Conservation (phyloP, 1,139 yeast genomes). For the Hemisphaericaspora lyxosophila region DNA sequence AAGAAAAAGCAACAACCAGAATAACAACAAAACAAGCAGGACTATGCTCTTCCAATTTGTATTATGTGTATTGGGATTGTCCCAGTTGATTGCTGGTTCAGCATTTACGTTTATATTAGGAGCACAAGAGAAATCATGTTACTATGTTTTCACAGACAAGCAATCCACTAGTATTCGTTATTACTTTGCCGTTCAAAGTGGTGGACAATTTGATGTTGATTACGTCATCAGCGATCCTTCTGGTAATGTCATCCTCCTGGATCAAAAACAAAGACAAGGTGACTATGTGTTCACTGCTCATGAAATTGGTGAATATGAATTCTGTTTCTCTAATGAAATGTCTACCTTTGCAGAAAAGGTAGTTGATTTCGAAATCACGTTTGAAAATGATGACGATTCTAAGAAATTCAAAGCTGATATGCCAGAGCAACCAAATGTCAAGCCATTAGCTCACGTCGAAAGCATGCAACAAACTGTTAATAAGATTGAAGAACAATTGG, state of each 20-base stretch:
- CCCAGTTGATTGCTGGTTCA: constrained; percentile 42
- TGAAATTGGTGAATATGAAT: constrained; percentile 79
- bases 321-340: constrained; percentile 87
- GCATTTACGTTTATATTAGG: constrained; percentile 76
- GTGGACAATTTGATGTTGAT: constrained; percentile 85
- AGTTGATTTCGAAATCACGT: constrained; percentile 80
- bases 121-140: constrained; percentile 80
- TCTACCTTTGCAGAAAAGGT: constrained; percentile 85
- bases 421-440: constrained; percentile 61
- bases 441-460: constrained; percentile 60
- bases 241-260: constrained; percentile 55
- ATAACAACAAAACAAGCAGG: too few species aligned
- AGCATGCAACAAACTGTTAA: constrained; percentile 59
- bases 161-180: constrained; percentile 68
- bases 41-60: constrained; percentile 18
- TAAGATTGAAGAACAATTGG: constrained; percentile 66
- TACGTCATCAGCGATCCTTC: constrained; percentile 72
- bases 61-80: constrained; percentile 22
- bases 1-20: too few species aligned
- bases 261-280: constrained; percentile 76
- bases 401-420: constrained; percentile 56
- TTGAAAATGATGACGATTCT: constrained; percentile 44
- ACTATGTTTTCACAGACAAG: constrained; percentile 68
- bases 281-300: constrained; percentile 77
- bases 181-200: constrained; percentile 90